These are phyloP conservation scores for Clarireedia paspali DNA, from an alignment of 2,329 filamentous ascomycete genomes.

Conservation along the genomic window DNA sequence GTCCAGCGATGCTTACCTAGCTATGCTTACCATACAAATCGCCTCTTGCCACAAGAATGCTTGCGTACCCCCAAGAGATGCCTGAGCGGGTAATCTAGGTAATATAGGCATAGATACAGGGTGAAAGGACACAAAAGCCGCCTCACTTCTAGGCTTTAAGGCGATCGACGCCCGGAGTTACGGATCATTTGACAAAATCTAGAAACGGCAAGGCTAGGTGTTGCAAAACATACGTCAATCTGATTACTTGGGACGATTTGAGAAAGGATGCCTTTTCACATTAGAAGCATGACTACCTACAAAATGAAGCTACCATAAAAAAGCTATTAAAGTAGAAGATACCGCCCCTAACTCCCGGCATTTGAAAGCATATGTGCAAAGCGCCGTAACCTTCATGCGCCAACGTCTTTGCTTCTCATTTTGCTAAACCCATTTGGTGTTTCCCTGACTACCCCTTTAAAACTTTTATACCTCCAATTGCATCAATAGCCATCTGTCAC, in stretches of 20 bases:
- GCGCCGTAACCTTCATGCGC: not conserved
- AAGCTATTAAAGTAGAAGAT: not conserved
- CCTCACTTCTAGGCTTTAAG: not conserved
- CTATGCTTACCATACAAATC: too few relatives aligned
- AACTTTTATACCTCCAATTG: conserved; percentile 67
- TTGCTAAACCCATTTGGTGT: not conserved
- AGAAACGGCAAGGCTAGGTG: too few relatives aligned
- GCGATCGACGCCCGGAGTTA: not conserved
- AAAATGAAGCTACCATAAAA: not conserved
- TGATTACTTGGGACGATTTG: too few relatives aligned
- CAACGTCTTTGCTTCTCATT: not conserved
- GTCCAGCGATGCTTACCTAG: too few relatives aligned
- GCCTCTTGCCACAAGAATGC: not conserved
- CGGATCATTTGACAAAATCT: not conserved
- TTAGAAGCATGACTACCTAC: not conserved
- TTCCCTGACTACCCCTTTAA: not conserved
- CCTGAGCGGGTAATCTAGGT: not conserved
- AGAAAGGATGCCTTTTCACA: too few relatives aligned
- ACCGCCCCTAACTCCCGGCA: not conserved
- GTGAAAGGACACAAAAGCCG: not conserved
- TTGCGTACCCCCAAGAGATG: not conserved
- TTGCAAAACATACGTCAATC: too few relatives aligned
- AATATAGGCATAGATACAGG: not conserved
- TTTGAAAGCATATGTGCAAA: not conserved
- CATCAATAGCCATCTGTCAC: conserved; percentile 77